These are phyloP conservation scores for Phytopythium delawarense DNA, from an alignment of 352 stramenopile species.

Conservation along the genomic window DNA sequence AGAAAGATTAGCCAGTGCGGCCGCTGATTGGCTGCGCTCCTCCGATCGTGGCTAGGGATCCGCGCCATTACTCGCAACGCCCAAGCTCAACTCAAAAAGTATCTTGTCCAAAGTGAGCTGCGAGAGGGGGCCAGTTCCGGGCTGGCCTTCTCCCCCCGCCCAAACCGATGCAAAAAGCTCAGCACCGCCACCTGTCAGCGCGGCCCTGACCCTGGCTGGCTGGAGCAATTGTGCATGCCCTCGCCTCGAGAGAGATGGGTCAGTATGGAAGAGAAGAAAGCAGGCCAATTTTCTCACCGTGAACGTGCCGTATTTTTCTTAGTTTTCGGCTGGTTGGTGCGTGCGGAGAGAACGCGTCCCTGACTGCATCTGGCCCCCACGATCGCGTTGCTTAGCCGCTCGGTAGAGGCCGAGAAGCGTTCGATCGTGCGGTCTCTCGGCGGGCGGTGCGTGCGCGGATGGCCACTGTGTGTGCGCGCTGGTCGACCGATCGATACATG, in stretches of 20 bases:
- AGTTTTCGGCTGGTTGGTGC: neutral
- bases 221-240: neutral
- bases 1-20: conserved; percentile 20
- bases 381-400: neutral
- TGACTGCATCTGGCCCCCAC: no score
- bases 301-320: neutral
- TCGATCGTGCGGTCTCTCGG: conserved; percentile 7
- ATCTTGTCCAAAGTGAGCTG: conserved; percentile 15
- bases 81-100: conserved; percentile 19
- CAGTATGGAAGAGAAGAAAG: neutral
- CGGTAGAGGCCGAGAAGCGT: neutral
- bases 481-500: conserved; percentile 3
- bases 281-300: conserved; percentile 1
- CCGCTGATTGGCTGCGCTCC: conserved; percentile 15
- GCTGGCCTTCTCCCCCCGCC: neutral
- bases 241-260: neutral
- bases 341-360: no score
- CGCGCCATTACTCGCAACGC: conserved; percentile 1
- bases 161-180: conserved; percentile 3
- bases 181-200: neutral
- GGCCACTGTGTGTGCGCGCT: neutral
- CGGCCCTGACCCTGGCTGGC: neutral
- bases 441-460: neutral
- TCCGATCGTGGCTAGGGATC: conserved; percentile 1
- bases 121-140: neutral